Evolutionary conservation across 192 early-diverging fungal species (phyloP).

Genomic region (Podila epigama): DNA sequence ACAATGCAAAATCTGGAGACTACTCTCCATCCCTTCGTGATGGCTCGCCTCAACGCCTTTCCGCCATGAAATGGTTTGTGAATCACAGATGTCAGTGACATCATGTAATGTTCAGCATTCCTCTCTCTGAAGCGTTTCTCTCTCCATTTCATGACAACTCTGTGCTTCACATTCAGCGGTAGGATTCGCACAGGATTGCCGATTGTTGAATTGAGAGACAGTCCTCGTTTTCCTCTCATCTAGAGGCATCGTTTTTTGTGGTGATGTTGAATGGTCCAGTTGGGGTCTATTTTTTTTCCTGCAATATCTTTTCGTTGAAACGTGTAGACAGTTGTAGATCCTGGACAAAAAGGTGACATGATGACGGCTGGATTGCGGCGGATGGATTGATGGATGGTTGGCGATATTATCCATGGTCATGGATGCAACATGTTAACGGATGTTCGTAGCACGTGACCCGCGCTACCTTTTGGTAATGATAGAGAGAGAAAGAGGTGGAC

Average conservation of each 20-base stretch:
- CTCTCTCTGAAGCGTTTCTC: not conserved
- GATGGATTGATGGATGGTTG: constrained; percentile 31
- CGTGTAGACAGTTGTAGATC: too few relatives aligned
- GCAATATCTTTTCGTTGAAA: too few relatives aligned
- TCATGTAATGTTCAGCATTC: not conserved
- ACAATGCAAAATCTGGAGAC: not conserved
- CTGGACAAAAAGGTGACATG: too few relatives aligned
- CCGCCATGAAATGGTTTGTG: not conserved
- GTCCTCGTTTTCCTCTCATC: too few relatives aligned
- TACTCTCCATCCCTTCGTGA: not conserved
- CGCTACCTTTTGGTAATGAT: not conserved
- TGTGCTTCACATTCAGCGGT: too few relatives aligned
- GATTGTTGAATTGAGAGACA: too few relatives aligned
- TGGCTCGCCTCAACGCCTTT: not conserved
- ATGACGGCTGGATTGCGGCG: constrained; percentile 4
- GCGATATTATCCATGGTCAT: not conserved
- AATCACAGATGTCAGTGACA: not conserved
- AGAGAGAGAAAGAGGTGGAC: not conserved
- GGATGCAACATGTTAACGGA: not conserved
- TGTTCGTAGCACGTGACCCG: not conserved
- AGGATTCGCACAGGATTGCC: too few relatives aligned
- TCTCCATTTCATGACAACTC: not conserved
- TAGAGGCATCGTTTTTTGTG: too few relatives aligned
- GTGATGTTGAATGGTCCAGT: too few relatives aligned
- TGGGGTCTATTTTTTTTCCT: too few relatives aligned